Conservation (phyloP, 2,329 filamentous ascomycete species). For the Talaromyces sp. region DNA sequence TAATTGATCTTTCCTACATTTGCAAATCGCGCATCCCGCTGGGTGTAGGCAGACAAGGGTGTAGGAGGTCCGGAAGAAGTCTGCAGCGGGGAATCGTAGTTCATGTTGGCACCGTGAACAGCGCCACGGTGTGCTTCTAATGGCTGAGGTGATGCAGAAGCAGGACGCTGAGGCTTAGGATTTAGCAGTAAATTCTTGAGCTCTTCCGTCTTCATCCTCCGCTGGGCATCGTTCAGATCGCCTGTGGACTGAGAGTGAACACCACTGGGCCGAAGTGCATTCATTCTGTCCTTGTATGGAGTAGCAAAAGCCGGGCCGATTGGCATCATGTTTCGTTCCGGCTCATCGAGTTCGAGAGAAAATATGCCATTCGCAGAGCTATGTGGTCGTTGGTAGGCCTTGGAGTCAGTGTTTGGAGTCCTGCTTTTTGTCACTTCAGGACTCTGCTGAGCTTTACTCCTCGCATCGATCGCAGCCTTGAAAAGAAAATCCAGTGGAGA, state of each 20-base stretch:
- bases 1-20: conserved; percentile 18
- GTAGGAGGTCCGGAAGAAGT: conserved; percentile 31
- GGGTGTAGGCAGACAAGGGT: conserved; percentile 13
- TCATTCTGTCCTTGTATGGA: conserved; percentile 44
- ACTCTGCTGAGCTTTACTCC: conserved; percentile 51
- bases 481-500: conserved; percentile 90
- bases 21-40: conserved; percentile 6
- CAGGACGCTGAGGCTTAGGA: conserved; percentile 33
- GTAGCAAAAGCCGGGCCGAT: conserved; percentile 67
- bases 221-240: conserved; percentile 34
- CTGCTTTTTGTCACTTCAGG: conserved; percentile 37
- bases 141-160: conserved; percentile 26
- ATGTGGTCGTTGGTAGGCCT: conserved; percentile 39
- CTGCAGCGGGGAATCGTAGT: conserved; percentile 28
- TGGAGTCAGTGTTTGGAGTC: conserved; percentile 47
- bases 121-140: not conserved
- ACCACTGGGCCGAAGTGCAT: conserved; percentile 36
- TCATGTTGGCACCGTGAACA: conserved; percentile 17
- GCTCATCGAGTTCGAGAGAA: conserved; percentile 63
- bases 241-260: conserved; percentile 25
- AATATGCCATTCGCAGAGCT: conserved; percentile 56
- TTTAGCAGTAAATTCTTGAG: conserved; percentile 44
- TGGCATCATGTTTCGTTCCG: conserved; percentile 46
- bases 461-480: conserved; percentile 68
- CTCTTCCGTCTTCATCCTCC: conserved; percentile 40